A percentile compares a stretch with the other conserved stretches of the same genome.
Evolutionary conservation across 2,329 filamentous ascomycete genomes (phyloP).

Genomic region (Alternaria angustiovoidea): DNA sequence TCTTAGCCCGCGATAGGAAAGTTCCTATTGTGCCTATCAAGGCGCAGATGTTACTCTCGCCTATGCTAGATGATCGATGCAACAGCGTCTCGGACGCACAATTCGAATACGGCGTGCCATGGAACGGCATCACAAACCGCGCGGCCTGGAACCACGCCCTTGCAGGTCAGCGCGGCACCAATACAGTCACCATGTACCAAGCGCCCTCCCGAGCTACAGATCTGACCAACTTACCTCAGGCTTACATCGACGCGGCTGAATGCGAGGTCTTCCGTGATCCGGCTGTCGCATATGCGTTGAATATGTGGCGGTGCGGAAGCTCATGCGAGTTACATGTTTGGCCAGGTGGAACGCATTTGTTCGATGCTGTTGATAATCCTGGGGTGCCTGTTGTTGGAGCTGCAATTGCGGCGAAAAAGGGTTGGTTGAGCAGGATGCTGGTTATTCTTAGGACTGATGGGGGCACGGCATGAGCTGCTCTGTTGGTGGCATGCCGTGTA

Average conservation of each 20-base stretch:
- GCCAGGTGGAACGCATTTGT: constrained; percentile 24
- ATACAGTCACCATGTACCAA: constrained; percentile 22
- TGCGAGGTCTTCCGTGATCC: constrained; percentile 33
- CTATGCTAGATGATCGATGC: constrained; percentile 25
- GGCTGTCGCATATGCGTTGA: constrained; percentile 21
- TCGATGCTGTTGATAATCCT: constrained; percentile 24
- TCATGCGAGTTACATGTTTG: constrained; percentile 31
- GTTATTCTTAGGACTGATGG: rapidly evolving
- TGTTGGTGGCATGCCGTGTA: too few relatives aligned
- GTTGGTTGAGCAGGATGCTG: too few relatives aligned
- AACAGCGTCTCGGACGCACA: constrained; percentile 26
- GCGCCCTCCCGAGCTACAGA: constrained; percentile 20
- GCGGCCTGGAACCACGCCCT: constrained; percentile 23
- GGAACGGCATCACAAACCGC: constrained; percentile 13
- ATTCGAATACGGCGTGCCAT: constrained; percentile 26
- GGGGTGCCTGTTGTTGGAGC: constrained; percentile 11
- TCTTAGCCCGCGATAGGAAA: constrained; percentile 23
- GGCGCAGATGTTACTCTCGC: constrained; percentile 23
- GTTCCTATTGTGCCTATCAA: constrained; percentile 16
- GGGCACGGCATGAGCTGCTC: too few relatives aligned
- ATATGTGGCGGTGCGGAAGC: constrained; percentile 28
- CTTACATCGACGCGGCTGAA: constrained; percentile 29
- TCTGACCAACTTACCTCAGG: constrained; percentile 22
- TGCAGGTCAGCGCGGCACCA: constrained; percentile 12
- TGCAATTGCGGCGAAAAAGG: constrained; percentile 8